Percentiles rank a stretch among this genome's conserved stretches.
Conservation (phyloP, 257 asterid genomes). For the Coffea eugenioides region DNA sequence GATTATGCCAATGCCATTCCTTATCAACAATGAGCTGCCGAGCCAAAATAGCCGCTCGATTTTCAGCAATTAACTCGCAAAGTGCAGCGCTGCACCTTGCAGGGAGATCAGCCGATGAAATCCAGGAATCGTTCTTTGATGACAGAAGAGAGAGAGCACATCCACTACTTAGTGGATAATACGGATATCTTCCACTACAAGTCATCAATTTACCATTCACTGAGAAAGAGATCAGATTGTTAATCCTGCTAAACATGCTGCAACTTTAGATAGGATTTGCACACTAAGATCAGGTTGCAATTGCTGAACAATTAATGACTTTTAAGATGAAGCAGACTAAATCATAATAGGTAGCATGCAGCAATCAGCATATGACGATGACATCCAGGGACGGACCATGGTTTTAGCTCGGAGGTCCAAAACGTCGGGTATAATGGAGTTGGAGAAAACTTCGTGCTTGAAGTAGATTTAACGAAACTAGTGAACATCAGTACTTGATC, state of each 20-base stretch:
- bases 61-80: conserved; percentile 60
- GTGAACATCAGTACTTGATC: no score
- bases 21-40: conserved; percentile 25
- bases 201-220: conserved; percentile 14
- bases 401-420: no score
- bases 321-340: no score
- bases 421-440: no score
- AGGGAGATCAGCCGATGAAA: conserved; percentile 41
- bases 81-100: conserved; percentile 56
- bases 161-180: conserved; percentile 21
- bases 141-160: conserved; percentile 94
- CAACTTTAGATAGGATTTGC: neutral
- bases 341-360: no score
- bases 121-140: conserved; percentile 35
- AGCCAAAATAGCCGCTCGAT: conserved; percentile 49
- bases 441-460: no score
- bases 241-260: neutral
- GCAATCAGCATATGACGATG: no score
- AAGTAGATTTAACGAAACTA: no score
- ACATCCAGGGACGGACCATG: no score
- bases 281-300: neutral
- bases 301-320: no score
- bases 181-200: conserved; percentile 22
- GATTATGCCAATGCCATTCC: conserved; percentile 14
- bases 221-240: neutral